A percentile compares a stretch with the other conserved stretches of the same genome.
These are phyloP conservation scores for Beauveria australis DNA, from an alignment of 2,329 filamentous ascomycete species.

Conservation along the genomic window DNA sequence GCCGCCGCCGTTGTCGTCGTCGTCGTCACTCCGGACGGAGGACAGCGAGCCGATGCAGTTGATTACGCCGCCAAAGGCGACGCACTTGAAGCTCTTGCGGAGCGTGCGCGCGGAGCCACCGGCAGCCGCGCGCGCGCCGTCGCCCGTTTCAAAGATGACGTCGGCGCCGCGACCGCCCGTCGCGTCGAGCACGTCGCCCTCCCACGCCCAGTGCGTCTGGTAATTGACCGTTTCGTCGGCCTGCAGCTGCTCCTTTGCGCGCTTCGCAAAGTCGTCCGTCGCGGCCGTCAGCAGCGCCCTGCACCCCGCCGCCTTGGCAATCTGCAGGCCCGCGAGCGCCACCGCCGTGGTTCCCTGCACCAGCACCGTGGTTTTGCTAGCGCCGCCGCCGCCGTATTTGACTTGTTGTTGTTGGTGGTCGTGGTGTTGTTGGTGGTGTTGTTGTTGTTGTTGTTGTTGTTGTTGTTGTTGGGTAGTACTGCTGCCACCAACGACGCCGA, in stretches of 20 bases:
- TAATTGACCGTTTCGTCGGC: constrained; percentile 48
- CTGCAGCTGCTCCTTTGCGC: constrained; percentile 37
- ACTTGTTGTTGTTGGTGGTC: neutral
- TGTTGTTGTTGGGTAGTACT: neutral
- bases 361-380: constrained; percentile 35
- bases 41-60: constrained; percentile 42
- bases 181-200: constrained; percentile 36
- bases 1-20: constrained; percentile 21
- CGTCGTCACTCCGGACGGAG: constrained; percentile 43
- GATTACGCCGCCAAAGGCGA: constrained; percentile 48
- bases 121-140: constrained; percentile 25
- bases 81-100: constrained; percentile 41
- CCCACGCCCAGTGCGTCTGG: constrained; percentile 42
- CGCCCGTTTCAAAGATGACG: constrained; percentile 48
- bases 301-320: constrained; percentile 43
- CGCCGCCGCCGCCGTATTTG: constrained; percentile 22
- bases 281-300: constrained; percentile 46
- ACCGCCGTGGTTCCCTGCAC: constrained; percentile 50
- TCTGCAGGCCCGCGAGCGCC: constrained; percentile 41
- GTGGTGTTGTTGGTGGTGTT: no score
- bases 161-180: constrained; percentile 41
- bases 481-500: constrained; percentile 11
- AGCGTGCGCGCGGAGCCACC: constrained; percentile 31
- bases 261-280: constrained; percentile 41
- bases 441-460: no score